Conservation (phyloP, 257 asterid genomes). For the Striga asiatica region DNA sequence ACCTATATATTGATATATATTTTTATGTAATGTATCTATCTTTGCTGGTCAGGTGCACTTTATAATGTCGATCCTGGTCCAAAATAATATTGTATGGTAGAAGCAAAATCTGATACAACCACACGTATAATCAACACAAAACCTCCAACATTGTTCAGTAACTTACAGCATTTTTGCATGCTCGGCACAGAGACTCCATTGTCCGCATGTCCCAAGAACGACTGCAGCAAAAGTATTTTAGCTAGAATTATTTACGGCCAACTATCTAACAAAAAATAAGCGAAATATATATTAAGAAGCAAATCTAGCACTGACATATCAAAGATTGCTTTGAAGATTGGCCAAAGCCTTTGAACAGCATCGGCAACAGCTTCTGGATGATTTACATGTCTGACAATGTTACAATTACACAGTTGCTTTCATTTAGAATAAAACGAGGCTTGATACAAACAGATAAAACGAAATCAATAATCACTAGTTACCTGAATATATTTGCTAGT, state of each 20-base stretch:
- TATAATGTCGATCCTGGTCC: too few species aligned
- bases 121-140: conserved; percentile 1
- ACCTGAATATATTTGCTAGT: conserved; percentile 90
- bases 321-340: conserved; percentile 88
- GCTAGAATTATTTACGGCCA: conserved; percentile 15
- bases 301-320: conserved; percentile 53
- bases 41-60: too few species aligned
- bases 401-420: conserved; percentile 15
- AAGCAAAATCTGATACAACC: conserved; percentile 6
- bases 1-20: too few species aligned
- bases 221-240: conserved; percentile 37
- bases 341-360: conserved; percentile 94
- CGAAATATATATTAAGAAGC: conserved; percentile 12
- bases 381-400: conserved; percentile 64
- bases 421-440: conserved; percentile 2
- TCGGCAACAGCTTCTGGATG: conserved; percentile 99
- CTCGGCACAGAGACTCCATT: conserved; percentile 99
- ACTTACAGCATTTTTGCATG: conserved; percentile 97
- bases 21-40: too few species aligned
- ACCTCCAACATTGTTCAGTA: conserved; percentile 13
- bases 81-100: neutral
- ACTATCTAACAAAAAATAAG: conserved; percentile 1
- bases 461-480: neutral
- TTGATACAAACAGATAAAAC: neutral
- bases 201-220: conserved; percentile 98